Conservation (phyloP, 2,329 filamentous ascomycete species). For the Sporothrix dimorphospora region DNA sequence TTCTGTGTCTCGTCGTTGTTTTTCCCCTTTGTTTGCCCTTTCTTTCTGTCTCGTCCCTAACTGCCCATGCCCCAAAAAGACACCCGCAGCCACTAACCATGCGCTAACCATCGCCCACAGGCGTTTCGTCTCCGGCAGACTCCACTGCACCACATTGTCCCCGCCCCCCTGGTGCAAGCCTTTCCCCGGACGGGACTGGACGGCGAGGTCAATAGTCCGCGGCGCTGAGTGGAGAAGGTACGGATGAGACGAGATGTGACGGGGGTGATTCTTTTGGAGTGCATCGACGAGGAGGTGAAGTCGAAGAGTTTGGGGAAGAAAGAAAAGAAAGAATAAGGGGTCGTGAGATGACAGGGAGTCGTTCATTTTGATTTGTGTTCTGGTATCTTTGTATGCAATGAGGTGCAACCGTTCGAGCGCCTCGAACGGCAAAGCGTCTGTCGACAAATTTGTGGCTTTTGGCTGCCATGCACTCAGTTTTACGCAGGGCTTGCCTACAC, state of each 20-base stretch:
- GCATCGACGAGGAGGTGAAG: not conserved
- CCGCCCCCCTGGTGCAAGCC: not conserved
- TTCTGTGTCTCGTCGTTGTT: not conserved
- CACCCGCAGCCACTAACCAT: not conserved
- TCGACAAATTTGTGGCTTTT: not conserved
- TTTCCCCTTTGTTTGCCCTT: not conserved
- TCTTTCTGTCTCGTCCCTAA: not conserved
- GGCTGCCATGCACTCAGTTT: not conserved
- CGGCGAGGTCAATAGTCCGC: not conserved
- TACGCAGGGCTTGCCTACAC: not conserved
- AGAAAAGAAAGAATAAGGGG: not conserved
- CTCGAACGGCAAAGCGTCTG: not conserved
- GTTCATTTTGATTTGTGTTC: not conserved
- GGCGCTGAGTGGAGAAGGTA: not conserved
- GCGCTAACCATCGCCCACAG: not conserved
- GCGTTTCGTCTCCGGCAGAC: not conserved
- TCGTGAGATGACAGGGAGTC: not conserved
- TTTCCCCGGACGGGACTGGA: constrained; percentile 9
- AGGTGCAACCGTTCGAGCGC: not conserved
- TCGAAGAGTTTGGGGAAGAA: not conserved
- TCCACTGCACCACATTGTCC: too few relatives aligned
- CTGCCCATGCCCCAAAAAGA: not conserved
- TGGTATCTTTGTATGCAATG: not conserved
- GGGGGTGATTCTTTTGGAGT: not conserved
- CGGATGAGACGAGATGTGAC: not conserved